These are phyloP conservation scores for Nemophila menziesii DNA, from an alignment of 257 asterid genomes.

Conservation along the genomic window DNA sequence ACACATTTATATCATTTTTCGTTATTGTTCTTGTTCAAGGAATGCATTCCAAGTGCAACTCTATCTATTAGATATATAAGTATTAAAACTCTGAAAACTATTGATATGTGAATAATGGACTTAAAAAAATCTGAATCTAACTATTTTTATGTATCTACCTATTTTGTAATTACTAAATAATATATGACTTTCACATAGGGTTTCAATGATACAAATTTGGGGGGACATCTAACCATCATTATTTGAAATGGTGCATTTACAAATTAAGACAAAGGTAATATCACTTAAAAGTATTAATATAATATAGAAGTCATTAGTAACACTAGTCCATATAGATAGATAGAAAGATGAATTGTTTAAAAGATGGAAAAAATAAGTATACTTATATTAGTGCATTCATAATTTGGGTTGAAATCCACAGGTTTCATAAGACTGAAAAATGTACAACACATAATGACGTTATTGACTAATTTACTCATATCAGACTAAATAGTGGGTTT, in stretches of 20 bases:
- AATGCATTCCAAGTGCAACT: constrained; percentile 16
- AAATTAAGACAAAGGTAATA: constrained; percentile 3
- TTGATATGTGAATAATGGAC: too few species aligned
- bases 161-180: constrained; percentile 1
- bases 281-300: neutral
- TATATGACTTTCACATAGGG: neutral
- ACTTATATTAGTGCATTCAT: constrained; percentile 89
- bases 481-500: neutral
- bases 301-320: neutral
- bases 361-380: constrained; percentile 7
- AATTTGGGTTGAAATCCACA: constrained; percentile 77
- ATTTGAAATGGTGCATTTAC: constrained; percentile 43
- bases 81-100: too few species aligned
- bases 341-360: neutral
- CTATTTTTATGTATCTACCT: too few species aligned
- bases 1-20: constrained; percentile 66
- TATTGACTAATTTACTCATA: neutral
- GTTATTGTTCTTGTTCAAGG: constrained; percentile 38
- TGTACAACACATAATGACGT: constrained; percentile 13
- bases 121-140: too few species aligned
- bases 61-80: too few species aligned
- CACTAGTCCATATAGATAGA: too few species aligned
- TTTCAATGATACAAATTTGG: constrained; percentile 69
- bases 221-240: constrained; percentile 87
- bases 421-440: constrained; percentile 81